Conservation (phyloP, 2,329 filamentous ascomycete species). For the Scedosporium minutisporum region DNA sequence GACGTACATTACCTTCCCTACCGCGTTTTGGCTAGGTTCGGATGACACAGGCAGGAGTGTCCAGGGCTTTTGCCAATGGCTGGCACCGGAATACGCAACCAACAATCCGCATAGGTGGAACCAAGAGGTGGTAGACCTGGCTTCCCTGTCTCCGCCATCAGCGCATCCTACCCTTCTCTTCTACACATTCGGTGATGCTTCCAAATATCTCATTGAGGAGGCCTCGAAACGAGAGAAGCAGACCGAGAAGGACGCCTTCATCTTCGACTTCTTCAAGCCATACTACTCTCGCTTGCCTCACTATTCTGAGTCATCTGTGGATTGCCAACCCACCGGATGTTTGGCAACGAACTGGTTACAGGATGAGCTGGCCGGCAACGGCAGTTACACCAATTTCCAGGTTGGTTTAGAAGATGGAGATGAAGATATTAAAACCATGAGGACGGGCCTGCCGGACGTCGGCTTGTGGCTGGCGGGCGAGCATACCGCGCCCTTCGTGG, state of each 20-base stretch:
- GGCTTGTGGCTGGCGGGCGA: slow-evolving; percentile 83
- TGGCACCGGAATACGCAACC: slow-evolving; percentile 57
- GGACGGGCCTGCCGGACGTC: slow-evolving; percentile 52
- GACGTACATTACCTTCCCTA: slow-evolving; percentile 61
- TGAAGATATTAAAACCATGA: slow-evolving; percentile 57
- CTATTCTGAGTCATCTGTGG: slow-evolving; percentile 42
- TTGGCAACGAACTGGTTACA: slow-evolving; percentile 69
- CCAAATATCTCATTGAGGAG: slow-evolving; percentile 39
- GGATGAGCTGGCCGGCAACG: slow-evolving; percentile 71
- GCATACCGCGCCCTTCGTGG: slow-evolving; percentile 84
- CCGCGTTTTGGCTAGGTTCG: slow-evolving; percentile 58
- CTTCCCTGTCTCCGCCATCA: slow-evolving; percentile 45
- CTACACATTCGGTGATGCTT: slow-evolving; percentile 62
- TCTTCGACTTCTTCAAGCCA: slow-evolving; percentile 62
- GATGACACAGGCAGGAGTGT: slow-evolving; percentile 32
- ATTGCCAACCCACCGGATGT: slow-evolving; percentile 53
- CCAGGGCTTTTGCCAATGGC: slow-evolving; percentile 67
- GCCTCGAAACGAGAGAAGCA: slow-evolving; percentile 31
- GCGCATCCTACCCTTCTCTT: slow-evolving; percentile 79
- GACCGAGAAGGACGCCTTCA: slow-evolving; percentile 39
- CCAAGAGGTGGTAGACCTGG: slow-evolving; percentile 69
- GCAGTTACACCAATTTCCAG: slow-evolving; percentile 81
- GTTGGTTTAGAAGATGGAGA: slow-evolving; percentile 62
- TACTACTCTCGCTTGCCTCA: slow-evolving; percentile 69
- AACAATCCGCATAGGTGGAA: slow-evolving; percentile 58